These are phyloP conservation scores for Polyplosphaeria fusca DNA, from an alignment of 495 filamentous ascomycete species.

Conservation along the genomic window DNA sequence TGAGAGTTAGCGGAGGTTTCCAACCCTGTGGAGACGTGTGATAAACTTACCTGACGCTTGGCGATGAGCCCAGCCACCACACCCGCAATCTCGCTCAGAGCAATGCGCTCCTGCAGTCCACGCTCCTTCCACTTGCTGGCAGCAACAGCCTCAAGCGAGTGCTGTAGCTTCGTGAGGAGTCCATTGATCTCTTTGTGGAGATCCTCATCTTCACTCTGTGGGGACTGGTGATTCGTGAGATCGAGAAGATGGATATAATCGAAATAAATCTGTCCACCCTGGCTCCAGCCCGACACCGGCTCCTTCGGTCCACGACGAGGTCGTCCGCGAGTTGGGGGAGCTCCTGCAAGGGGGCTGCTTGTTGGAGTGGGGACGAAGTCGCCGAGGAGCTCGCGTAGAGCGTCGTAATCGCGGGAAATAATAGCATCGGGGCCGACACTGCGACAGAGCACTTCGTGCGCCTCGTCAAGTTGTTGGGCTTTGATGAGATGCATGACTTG, in stretches of 20 bases:
- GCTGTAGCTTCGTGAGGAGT: slow-evolving; percentile 61
- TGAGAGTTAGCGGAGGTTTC: slow-evolving; percentile 34
- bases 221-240: slow-evolving; percentile 35
- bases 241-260: slow-evolving; percentile 67
- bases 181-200: slow-evolving; percentile 49
- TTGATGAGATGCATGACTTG: slow-evolving; percentile 74
- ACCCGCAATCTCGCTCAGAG: slow-evolving; percentile 64
- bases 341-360: slow-evolving; percentile 4
- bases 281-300: slow-evolving; percentile 60
- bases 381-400: slow-evolving; percentile 59
- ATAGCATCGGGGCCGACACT: slow-evolving; percentile 75
- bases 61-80: slow-evolving; percentile 61
- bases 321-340: not conserved
- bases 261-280: slow-evolving; percentile 76
- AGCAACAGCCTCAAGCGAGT: slow-evolving; percentile 55
- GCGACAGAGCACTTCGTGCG: slow-evolving; percentile 74
- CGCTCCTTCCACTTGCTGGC: slow-evolving; percentile 54
- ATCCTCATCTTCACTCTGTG: slow-evolving; percentile 35
- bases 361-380: slow-evolving; percentile 52
- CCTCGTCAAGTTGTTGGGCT: slow-evolving; percentile 71
- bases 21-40: not conserved
- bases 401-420: slow-evolving; percentile 70
- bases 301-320: slow-evolving; percentile 28
- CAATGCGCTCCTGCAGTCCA: slow-evolving; percentile 76
- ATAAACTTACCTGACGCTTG: slow-evolving; percentile 55